Conservation (phyloP, 768 basidiomycete genomes). For the Pleurotus salmoneostramineus region DNA sequence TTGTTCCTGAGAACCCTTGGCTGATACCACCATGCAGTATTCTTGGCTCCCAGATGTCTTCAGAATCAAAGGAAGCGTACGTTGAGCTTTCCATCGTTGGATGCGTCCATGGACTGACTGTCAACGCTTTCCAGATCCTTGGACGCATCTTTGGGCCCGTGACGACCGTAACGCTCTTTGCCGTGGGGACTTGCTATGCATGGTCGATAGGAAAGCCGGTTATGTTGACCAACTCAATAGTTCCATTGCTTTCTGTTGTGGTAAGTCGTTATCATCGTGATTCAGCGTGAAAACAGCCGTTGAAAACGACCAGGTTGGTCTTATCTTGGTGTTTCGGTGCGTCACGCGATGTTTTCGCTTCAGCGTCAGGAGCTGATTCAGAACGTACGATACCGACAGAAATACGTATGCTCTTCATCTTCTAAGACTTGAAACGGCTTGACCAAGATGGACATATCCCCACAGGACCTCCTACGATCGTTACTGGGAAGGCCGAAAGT, state of each 20-base stretch:
- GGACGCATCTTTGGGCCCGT: conserved; percentile 76
- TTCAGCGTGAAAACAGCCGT: not conserved
- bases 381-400: conserved; percentile 27
- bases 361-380: not conserved
- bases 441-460: not conserved
- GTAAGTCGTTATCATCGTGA: conserved; percentile 39
- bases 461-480: conserved; percentile 80
- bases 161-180: conserved; percentile 76
- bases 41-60: conserved; percentile 90
- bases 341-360: conserved; percentile 14
- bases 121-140: conserved; percentile 48
- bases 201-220: conserved; percentile 55
- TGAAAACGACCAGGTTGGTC: conserved; percentile 57
- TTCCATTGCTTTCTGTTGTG: conserved; percentile 87
- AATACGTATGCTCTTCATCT: conserved; percentile 48
- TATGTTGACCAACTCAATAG: conserved; percentile 75
- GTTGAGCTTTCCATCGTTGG: conserved; percentile 19
- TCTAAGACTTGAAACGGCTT: not conserved
- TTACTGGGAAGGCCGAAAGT: conserved; percentile 86
- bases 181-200: conserved; percentile 56
- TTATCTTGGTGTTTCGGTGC: conserved; percentile 85
- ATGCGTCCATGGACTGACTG: conserved; percentile 7
- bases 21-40: conserved; percentile 41
- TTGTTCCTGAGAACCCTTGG: not conserved
- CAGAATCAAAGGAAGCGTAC: conserved; percentile 76